These are phyloP conservation scores for Phyllosticta ampelicida DNA, from an alignment of 2,329 filamentous ascomycete species.

Conservation along the genomic window DNA sequence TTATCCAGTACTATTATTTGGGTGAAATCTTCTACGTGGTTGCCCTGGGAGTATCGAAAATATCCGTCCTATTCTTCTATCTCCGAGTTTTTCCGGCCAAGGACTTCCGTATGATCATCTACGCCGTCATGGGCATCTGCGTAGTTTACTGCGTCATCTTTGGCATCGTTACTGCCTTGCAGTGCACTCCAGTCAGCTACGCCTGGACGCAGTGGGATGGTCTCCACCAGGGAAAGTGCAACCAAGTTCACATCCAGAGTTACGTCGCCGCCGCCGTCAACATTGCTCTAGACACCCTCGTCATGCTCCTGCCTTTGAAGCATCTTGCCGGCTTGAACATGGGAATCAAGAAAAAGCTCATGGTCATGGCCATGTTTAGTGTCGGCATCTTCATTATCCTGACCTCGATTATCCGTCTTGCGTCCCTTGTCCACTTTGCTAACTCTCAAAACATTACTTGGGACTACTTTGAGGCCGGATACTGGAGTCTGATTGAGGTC, in stretches of 20 bases:
- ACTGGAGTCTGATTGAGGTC: conserved; percentile 33
- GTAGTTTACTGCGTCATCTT: conserved; percentile 17
- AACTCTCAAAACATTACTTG: conserved; percentile 31
- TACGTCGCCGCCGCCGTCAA: conserved; percentile 24
- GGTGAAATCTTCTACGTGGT: conserved; percentile 28
- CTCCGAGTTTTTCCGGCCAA: conserved; percentile 24
- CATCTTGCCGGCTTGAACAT: conserved; percentile 22
- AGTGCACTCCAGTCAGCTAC: conserved; percentile 16
- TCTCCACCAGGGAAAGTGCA: conserved; percentile 18
- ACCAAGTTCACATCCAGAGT: conserved; percentile 23
- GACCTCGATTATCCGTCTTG: conserved; percentile 34
- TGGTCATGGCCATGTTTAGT: conserved; percentile 27
- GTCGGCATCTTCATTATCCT: conserved; percentile 31
- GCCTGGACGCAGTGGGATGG: conserved; percentile 20
- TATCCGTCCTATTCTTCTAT: conserved; percentile 26
- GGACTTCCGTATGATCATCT: conserved; percentile 18
- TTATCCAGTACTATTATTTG: conserved; percentile 12
- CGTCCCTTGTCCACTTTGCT: conserved; percentile 33
- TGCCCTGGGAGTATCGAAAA: conserved; percentile 24
- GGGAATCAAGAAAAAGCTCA: conserved; percentile 22
- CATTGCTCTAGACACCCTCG: conserved; percentile 19
- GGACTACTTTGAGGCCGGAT: conserved; percentile 30
- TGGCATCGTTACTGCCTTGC: conserved; percentile 13
- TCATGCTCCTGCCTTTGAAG: conserved; percentile 24
- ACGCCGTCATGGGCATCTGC: conserved; percentile 18